Percentiles rank a stretch among this genome's conserved stretches.
Conservation (phyloP, 2,329 filamentous ascomycete genomes). For the Nemania diffusa region DNA sequence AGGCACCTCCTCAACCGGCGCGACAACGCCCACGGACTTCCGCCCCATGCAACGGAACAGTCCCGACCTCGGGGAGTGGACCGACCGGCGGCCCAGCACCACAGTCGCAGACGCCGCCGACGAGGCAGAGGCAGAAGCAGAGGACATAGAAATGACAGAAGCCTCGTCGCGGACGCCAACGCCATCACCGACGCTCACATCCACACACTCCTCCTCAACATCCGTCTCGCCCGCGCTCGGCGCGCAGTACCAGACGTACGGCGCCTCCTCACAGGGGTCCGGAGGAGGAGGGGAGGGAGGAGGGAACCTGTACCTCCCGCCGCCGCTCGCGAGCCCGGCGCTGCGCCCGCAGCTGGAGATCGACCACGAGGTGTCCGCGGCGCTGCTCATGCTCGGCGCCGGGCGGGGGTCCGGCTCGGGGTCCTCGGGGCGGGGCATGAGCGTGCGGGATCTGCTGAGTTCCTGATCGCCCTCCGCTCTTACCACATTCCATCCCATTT, state of each 20-base stretch:
- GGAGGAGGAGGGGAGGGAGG: neutral
- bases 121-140: constrained; percentile 44
- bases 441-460: constrained; percentile 65
- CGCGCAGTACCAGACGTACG: constrained; percentile 58
- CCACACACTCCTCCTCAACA: constrained; percentile 50
- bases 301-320: constrained; percentile 41
- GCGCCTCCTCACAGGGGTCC: constrained; percentile 38
- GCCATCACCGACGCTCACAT: constrained; percentile 59
- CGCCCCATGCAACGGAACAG: constrained; percentile 38
- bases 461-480: constrained; percentile 52
- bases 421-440: constrained; percentile 59
- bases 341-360: constrained; percentile 66
- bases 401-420: constrained; percentile 38
- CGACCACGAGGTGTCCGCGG: constrained; percentile 84
- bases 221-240: constrained; percentile 64
- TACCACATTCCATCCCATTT: neutral
- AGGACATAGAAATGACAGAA: constrained; percentile 70
- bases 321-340: constrained; percentile 63
- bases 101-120: neutral
- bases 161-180: constrained; percentile 60
- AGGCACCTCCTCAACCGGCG: constrained; percentile 29
- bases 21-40: constrained; percentile 44
- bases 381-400: constrained; percentile 82
- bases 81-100: neutral
- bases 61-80: neutral